Evolutionary conservation across 1,284 basidiomycete species (phyloP).

Genomic region (Sanguinoderma infundibulare): DNA sequence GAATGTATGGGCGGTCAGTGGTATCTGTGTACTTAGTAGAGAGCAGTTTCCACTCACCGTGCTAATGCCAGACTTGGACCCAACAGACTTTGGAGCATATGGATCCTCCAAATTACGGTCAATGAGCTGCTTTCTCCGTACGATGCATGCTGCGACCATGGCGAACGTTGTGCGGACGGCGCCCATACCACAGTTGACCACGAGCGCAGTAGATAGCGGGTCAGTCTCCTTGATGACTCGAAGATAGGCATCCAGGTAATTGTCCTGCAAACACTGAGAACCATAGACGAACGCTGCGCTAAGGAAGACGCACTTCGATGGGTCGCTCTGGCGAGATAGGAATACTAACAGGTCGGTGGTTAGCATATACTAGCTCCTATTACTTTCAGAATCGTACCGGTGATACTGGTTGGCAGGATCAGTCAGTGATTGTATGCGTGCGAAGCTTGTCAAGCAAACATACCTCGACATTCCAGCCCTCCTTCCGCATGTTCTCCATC

Average conservation of each 20-base stretch:
- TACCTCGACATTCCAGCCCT: constrained; percentile 92
- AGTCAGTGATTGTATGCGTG: neutral
- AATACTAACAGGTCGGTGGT: constrained; percentile 58
- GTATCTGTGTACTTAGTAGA: too few species aligned
- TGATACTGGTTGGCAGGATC: constrained; percentile 55
- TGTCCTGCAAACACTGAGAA: constrained; percentile 58
- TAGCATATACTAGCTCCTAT: neutral
- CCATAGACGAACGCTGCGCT: neutral
- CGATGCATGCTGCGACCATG: constrained; percentile 92
- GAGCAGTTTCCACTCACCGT: constrained; percentile 45
- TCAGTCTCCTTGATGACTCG: constrained; percentile 83
- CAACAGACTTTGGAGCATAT: constrained; percentile 44
- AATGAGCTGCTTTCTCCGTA: constrained; percentile 89
- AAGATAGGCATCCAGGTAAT: constrained; percentile 94
- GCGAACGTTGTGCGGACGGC: constrained; percentile 97
- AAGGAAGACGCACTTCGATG: constrained; percentile 61
- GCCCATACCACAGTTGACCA: constrained; percentile 98
- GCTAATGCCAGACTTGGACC: constrained; percentile 42
- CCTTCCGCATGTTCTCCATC: constrained; percentile 77
- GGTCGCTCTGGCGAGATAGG: constrained; percentile 92
- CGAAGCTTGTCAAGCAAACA: constrained; percentile 22
- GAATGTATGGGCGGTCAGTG: neutral
- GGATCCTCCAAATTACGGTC: constrained; percentile 79
- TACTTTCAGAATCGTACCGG: constrained; percentile 43
- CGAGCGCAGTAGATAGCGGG: constrained; percentile 81